phyloP scores from a whole-genome alignment of 2,329 filamentous ascomycete genomes.

The Aspergillus pseudoterreus region DNA sequence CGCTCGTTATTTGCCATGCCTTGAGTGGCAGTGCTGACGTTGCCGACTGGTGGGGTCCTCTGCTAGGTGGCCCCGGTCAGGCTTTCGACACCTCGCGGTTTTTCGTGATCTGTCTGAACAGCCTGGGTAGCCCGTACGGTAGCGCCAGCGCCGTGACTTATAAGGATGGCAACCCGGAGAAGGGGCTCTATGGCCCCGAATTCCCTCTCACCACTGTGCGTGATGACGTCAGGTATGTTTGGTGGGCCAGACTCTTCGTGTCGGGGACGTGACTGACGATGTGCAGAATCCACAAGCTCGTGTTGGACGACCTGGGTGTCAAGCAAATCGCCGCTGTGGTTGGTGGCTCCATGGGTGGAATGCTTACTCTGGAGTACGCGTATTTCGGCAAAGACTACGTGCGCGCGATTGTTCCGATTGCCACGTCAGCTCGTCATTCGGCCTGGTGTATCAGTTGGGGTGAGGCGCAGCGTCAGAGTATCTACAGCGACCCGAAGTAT shows the following conservation, averaged over 20 bases:
- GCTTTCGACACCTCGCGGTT: conserved; percentile 53
- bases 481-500: conserved; percentile 98
- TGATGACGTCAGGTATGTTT: conserved; percentile 83
- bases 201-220: conserved; percentile 93
- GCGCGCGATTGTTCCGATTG: conserved; percentile 52
- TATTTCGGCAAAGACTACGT: conserved; percentile 69
- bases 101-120: conserved; percentile 54
- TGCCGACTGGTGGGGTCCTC: conserved; percentile 55
- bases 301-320: conserved; percentile 54
- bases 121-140: conserved; percentile 54
- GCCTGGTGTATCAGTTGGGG: conserved; percentile 60
- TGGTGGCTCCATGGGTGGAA: conserved; percentile 58
- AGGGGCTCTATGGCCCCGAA: conserved; percentile 85
- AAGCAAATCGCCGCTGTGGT: conserved; percentile 53
- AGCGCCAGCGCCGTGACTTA: conserved; percentile 62
- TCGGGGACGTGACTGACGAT: conserved; percentile 4
- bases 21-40: conserved; percentile 55
- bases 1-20: conserved; percentile 58
- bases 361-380: conserved; percentile 55
- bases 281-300: conserved; percentile 50
- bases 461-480: conserved; percentile 60
- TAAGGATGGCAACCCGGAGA: conserved; percentile 71
- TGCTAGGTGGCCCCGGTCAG: conserved; percentile 51
- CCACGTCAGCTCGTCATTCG: conserved; percentile 54
- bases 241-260: background rate